These are phyloP conservation scores for Saksenaea vasiformis DNA, from an alignment of 371 early-diverging fungal genomes.

Conservation along the genomic window DNA sequence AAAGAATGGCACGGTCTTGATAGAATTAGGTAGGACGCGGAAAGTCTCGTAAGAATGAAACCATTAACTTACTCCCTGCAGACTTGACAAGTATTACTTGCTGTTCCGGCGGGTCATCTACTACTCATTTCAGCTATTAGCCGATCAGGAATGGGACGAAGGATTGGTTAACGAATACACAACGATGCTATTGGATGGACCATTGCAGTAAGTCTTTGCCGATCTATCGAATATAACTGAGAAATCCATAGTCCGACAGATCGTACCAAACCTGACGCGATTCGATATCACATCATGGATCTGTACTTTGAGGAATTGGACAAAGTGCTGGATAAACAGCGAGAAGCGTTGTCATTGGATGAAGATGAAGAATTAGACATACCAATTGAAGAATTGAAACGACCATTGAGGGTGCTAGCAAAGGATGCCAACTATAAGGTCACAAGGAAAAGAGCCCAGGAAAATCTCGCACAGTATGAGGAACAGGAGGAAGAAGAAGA, in stretches of 20 bases:
- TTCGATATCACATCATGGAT: conserved; percentile 80
- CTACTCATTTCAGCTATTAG: conserved; percentile 69
- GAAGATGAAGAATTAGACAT: conserved; percentile 43
- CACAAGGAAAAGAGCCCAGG: conserved; percentile 57
- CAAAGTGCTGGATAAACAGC: conserved; percentile 56
- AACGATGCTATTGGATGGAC: conserved; percentile 66
- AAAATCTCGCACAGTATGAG: conserved; percentile 33
- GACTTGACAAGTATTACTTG: conserved; percentile 87
- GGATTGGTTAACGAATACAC: conserved; percentile 60
- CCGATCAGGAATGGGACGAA: conserved; percentile 65
- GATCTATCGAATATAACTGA: conserved; percentile 2
- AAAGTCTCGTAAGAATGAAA: neutral
- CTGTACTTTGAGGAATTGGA: conserved; percentile 82
- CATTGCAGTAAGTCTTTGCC: conserved; percentile 61
- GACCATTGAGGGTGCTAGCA: conserved; percentile 67
- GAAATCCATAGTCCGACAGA: conserved; percentile 53
- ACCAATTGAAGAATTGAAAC: conserved; percentile 63
- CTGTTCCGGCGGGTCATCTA: conserved; percentile 76
- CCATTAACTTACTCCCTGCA: conserved; percentile 13
- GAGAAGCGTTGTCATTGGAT: conserved; percentile 25
- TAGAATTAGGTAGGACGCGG: conserved; percentile 68
- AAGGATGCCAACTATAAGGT: conserved; percentile 53
- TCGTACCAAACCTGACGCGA: conserved; percentile 70
- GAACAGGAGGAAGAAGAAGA: conserved; percentile 8
- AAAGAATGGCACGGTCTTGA: conserved; percentile 89